These are phyloP conservation scores for Eutypa lata DNA, from an alignment of 2,329 filamentous ascomycete species.

Conservation along the genomic window DNA sequence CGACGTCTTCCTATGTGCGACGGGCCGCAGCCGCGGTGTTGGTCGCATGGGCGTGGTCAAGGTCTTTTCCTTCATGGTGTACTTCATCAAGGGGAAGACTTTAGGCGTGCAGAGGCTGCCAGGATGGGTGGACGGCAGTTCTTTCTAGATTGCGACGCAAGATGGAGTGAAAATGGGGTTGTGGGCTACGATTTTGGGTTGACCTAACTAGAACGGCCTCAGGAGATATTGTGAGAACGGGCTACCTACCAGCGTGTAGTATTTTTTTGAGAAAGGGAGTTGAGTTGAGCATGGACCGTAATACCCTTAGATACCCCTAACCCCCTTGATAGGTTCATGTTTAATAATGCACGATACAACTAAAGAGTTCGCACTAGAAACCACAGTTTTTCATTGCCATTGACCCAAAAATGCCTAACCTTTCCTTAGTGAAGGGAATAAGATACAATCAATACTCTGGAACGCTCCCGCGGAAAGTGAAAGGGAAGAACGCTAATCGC, in stretches of 20 bases:
- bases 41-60: conserved; percentile 46
- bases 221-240: too few relatives aligned
- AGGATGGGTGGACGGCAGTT: conserved; percentile 46
- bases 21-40: conserved; percentile 47
- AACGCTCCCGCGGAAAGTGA: too few relatives aligned
- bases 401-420: too few relatives aligned
- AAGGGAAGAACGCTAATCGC: too few relatives aligned
- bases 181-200: too few relatives aligned
- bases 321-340: not conserved
- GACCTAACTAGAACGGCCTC: too few relatives aligned
- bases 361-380: too few relatives aligned
- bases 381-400: too few relatives aligned
- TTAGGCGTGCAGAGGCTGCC: conserved; percentile 42
- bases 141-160: conserved; percentile 33
- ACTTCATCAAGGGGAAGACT: conserved; percentile 49
- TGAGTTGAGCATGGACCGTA: not conserved
- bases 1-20: conserved; percentile 46
- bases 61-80: conserved; percentile 49
- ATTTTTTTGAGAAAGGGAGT: not conserved
- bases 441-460: too few relatives aligned
- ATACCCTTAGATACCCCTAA: not conserved
- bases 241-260: too few relatives aligned
- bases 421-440: too few relatives aligned
- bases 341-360: too few relatives aligned
- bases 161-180: not conserved